A percentile compares a stretch with the other conserved stretches of the same genome.
Conservation (phyloP, 148 eudicot genomes). For the Vaccinium macrocarpon region DNA sequence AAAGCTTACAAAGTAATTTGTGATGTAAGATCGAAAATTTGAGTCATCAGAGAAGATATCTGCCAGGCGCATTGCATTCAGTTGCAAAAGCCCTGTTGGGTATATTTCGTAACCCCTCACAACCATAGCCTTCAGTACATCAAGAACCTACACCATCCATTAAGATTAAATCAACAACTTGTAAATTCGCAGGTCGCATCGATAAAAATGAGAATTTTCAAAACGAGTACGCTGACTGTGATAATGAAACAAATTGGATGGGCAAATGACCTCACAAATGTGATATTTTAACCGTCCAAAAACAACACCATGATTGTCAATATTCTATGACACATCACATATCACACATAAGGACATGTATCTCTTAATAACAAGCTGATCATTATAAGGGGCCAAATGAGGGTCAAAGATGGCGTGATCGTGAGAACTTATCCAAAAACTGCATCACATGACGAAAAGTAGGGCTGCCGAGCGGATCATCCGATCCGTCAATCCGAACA, state of each 20-base stretch:
- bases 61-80: slow-evolving; percentile 83
- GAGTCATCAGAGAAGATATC: slow-evolving; percentile 99
- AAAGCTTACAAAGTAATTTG: slow-evolving; percentile 66
- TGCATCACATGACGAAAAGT: not conserved
- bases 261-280: not conserved
- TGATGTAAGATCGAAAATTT: slow-evolving; percentile 79
- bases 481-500: no score
- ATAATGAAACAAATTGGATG: slow-evolving; percentile 3
- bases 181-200: slow-evolving; percentile 17
- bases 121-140: slow-evolving; percentile 62
- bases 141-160: slow-evolving; percentile 59
- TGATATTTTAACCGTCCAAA: not conserved
- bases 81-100: slow-evolving; percentile 79
- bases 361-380: not conserved
- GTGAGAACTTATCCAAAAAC: not conserved
- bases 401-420: not conserved
- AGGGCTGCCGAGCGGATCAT: no score
- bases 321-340: not conserved
- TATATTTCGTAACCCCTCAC: slow-evolving; percentile 40
- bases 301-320: not conserved
- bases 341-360: not conserved
- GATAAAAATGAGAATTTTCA: slow-evolving; percentile 3
- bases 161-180: slow-evolving; percentile 19
- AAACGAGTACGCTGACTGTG: not conserved
- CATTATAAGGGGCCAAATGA: not conserved